Evolutionary conservation across 129 eudicot species (phyloP), one percentile per base, ranked within the genome.

Genomic region (Ambrosia artemisiifolia): DNA sequence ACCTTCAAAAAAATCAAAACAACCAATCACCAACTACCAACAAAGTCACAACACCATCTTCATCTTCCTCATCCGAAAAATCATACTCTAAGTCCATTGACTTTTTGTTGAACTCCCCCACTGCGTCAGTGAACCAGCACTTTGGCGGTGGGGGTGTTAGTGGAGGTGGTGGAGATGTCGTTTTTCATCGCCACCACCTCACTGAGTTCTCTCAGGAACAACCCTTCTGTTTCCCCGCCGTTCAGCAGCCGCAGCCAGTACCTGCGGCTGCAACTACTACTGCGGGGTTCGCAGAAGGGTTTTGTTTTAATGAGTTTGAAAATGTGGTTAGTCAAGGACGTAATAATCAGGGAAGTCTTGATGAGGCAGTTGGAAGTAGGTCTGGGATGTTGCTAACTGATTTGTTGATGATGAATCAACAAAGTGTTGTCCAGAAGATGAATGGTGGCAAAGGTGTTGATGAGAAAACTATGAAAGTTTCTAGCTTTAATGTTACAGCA

Each of bases 1-100:
- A 77, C 70, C 85, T 84, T 10, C 86, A 83, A 75, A 79, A 71
- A 64, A 13, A 83, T 16, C 80, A 70, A 24, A 57, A 70, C 78
- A 65, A 76, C 82, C 87, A 38, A 63, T 79, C 80, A 54, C 74
- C 78, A 11, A 28, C 78, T 19, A 14, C 79, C 14, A 20, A 75
- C 13, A 51, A 74, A 65, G 66, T 78, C 2, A 44, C 76, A 17
- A 44, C 77, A 24, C 84, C 19, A 24, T 90, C 97, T 0, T 89
- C 96, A 0, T 85, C 96, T 0, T 89, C 95, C 14, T 88, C 96
- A 3, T 93, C 99, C 0, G 96, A 86, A 24, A 90, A 79, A 75
- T 88, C 96, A 3, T 83, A 92, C 0, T 80, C 87, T 0, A 88
- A 75, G 72, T 75, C 87, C 19, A 63, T 69, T 2, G 83, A 84